phyloP scores from a whole-genome alignment of 306 rosid species.

The Dryas drummondii region DNA sequence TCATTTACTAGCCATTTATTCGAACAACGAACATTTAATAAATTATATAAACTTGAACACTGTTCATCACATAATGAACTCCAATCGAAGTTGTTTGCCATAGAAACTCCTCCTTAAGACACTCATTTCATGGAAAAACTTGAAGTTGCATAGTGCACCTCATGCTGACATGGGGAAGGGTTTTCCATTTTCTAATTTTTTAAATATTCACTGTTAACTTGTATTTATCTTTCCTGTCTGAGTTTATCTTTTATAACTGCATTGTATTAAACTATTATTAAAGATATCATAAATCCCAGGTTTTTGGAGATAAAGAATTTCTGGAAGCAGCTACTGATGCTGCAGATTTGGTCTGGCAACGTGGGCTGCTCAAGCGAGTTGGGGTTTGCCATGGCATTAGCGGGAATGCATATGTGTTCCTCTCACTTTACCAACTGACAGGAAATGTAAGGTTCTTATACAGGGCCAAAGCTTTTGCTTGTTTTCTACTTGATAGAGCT shows the following conservation, averaged over 20 bases:
- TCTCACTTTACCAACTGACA: conserved; percentile 62
- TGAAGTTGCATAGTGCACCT: not conserved
- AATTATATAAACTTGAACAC: not conserved
- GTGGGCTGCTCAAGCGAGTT: conserved; percentile 60
- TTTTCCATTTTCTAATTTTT: not conserved
- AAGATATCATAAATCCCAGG: conserved; percentile 29
- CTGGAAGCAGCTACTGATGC: conserved; percentile 64
- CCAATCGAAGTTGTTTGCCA: not conserved
- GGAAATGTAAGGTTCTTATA: conserved; percentile 44
- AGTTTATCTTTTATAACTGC: not conserved
- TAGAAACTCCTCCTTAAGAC: not conserved
- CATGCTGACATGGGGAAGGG: not conserved
- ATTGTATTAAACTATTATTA: not conserved
- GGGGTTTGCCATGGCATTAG: conserved; percentile 76
- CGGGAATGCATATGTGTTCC: conserved; percentile 64
- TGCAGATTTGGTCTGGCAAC: conserved; percentile 60
- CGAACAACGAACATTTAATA: not conserved
- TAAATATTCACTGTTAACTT: not conserved
- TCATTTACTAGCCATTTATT: not conserved
- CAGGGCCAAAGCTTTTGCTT: conserved; percentile 68
- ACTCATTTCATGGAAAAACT: not conserved
- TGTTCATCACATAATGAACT: not conserved
- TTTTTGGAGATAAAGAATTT: conserved; percentile 56
- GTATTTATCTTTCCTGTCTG: not conserved
- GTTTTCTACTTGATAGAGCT: conserved; percentile 62